phyloP scores from a whole-genome alignment of 2,329 filamentous ascomycete species.

The Orbilia brochopaga region DNA sequence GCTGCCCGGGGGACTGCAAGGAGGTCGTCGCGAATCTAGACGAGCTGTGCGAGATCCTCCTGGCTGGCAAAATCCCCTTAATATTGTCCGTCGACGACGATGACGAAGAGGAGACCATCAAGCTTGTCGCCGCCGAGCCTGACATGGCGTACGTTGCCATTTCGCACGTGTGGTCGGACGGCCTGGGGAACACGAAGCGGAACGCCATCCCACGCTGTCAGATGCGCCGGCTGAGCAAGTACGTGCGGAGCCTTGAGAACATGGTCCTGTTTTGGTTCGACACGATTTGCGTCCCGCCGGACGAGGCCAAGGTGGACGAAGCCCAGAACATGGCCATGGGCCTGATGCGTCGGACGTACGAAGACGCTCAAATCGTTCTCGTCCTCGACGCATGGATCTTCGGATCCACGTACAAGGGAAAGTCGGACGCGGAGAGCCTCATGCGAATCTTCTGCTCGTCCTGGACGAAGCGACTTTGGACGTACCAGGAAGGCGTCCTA shows the following conservation, averaged over 20 bases:
- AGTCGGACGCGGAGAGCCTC: constrained; percentile 8
- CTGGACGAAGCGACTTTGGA: constrained; percentile 31
- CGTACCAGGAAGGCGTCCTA: constrained; percentile 31
- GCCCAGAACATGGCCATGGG: constrained; percentile 1
- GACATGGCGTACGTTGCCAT: constrained; percentile 56
- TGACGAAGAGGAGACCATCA: constrained; percentile 28
- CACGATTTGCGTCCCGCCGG: constrained; percentile 11
- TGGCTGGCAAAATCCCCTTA: background rate
- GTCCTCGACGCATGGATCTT: constrained; percentile 10
- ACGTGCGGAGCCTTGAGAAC: background rate
- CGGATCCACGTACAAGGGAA: background rate
- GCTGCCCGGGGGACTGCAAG: background rate
- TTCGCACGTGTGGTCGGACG: constrained; percentile 52
- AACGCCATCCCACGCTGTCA: constrained; percentile 50
- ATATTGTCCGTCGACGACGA: constrained; percentile 6
- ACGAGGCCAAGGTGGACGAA: background rate
- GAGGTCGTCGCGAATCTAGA: constrained; percentile 6
- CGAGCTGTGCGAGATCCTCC: constrained; percentile 3
- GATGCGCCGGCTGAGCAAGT: constrained; percentile 9
- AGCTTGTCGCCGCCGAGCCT: constrained; percentile 58
- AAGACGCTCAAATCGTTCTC: constrained; percentile 6
- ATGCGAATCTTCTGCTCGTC: constrained; percentile 9
- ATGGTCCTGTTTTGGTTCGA: constrained; percentile 16
- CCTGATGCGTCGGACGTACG: constrained; percentile 8
- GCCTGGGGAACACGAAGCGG: constrained; percentile 44